Conservation (phyloP, 352 stramenopile species). For the Phytophthora parvispora region DNA sequence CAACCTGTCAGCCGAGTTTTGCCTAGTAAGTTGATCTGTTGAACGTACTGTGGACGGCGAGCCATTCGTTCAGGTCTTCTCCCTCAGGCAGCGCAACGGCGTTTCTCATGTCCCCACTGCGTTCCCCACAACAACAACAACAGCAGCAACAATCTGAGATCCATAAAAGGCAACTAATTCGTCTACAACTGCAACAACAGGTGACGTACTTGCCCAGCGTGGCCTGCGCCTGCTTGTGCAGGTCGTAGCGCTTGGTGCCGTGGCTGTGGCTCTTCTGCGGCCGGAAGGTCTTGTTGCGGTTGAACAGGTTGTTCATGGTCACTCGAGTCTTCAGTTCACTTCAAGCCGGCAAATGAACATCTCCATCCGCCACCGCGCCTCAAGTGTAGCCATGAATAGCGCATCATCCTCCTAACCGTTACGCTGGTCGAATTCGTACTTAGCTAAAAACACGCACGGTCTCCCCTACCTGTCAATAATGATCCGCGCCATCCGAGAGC, state of each 20-base stretch:
- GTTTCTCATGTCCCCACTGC: slow-evolving; percentile 73
- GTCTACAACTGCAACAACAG: slow-evolving; percentile 26
- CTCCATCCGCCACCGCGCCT: not conserved
- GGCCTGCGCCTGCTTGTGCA: slow-evolving; percentile 86
- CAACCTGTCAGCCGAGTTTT: not conserved
- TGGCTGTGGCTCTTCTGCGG: slow-evolving; percentile 87
- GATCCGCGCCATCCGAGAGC: slow-evolving; percentile 63
- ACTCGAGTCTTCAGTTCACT: not conserved
- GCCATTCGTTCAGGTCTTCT: slow-evolving; percentile 94
- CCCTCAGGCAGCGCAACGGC: slow-evolving; percentile 71
- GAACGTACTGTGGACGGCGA: slow-evolving; percentile 91
- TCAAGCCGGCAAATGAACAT: slow-evolving; percentile 12
- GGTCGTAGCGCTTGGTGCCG: slow-evolving; percentile 86
- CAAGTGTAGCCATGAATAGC: slow-evolving; percentile 17
- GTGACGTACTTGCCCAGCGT: slow-evolving; percentile 82
- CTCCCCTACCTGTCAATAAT: slow-evolving; percentile 20
- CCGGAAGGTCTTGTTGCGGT: slow-evolving; percentile 89
- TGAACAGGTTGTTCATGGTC: slow-evolving; percentile 77
- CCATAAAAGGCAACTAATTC: slow-evolving; percentile 10
- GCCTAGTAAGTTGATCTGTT: not conserved
- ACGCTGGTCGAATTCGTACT: slow-evolving; percentile 6
- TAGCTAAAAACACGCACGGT: slow-evolving; percentile 20
- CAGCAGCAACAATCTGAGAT: not conserved
- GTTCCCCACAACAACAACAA: not conserved
- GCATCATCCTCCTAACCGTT: not conserved